phyloP scores from a whole-genome alignment of 768 basidiomycete species.

The Boletus fagicola region DNA sequence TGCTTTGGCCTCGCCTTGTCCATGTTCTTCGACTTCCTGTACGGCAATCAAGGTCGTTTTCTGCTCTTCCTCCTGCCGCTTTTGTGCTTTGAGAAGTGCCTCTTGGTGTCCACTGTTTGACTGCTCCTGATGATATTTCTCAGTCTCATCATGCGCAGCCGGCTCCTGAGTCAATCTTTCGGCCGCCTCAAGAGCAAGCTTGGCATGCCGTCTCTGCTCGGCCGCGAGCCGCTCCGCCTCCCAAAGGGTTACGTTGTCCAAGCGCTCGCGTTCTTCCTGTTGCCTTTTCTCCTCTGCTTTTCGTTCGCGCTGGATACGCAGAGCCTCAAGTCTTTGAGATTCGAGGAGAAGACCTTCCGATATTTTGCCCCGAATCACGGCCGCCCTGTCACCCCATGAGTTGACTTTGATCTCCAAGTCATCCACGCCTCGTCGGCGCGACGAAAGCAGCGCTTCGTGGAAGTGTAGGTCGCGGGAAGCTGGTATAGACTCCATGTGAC shows the following conservation, averaged over 20 bases:
- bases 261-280: slow-evolving; percentile 17
- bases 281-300: slow-evolving; percentile 26
- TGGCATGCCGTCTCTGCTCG: slow-evolving; percentile 30
- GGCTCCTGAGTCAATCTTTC: slow-evolving; percentile 15
- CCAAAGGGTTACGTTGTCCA: slow-evolving; percentile 38
- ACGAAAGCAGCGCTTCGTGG: slow-evolving; percentile 47
- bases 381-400: slow-evolving; percentile 45
- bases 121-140: slow-evolving; percentile 22
- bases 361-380: slow-evolving; percentile 32
- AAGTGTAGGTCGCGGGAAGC: slow-evolving; percentile 42
- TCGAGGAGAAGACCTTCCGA: slow-evolving; percentile 43
- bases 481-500: slow-evolving; percentile 51
- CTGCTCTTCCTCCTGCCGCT: background rate
- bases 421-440: slow-evolving; percentile 50
- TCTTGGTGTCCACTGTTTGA: slow-evolving; percentile 11
- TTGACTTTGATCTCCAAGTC: slow-evolving; percentile 49
- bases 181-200: slow-evolving; percentile 12
- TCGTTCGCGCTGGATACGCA: slow-evolving; percentile 31
- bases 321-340: slow-evolving; percentile 41
- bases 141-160: slow-evolving; percentile 23
- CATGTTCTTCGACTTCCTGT: slow-evolving; percentile 2
- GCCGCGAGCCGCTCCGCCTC: slow-evolving; percentile 33
- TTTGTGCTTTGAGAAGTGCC: background rate
- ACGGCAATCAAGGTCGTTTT: background rate
- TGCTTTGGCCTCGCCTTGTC: slow-evolving; percentile 1